Evolutionary conservation across 139 green algal genomes (phyloP).

Genomic region (Volvox africanus): DNA sequence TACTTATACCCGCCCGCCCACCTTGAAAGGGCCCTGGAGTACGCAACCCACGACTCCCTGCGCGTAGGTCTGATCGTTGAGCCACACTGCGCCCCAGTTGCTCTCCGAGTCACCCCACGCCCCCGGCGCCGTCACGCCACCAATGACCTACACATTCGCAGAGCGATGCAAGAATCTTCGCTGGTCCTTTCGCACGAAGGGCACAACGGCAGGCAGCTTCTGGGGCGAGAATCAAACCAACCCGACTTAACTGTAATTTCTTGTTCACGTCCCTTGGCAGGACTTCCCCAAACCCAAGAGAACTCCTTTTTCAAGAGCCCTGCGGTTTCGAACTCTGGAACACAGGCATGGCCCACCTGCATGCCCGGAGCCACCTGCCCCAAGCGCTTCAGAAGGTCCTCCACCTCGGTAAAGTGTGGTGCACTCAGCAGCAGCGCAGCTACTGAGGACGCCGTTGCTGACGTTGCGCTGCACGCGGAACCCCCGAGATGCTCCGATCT

Average conservation of each 20-base stretch:
- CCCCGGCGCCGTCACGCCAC: conserved; percentile 19
- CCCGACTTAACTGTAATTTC: too few relatives aligned
- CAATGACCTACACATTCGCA: conserved; percentile 20
- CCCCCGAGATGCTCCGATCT: too few relatives aligned
- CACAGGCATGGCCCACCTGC: conserved; percentile 5
- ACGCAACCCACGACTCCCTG: conserved; percentile 37
- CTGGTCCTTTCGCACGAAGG: too few relatives aligned
- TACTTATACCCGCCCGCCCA: background rate
- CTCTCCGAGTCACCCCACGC: conserved; percentile 37
- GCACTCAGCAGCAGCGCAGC: conserved; percentile 15
- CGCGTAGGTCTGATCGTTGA: conserved; percentile 22
- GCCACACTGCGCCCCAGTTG: conserved; percentile 21
- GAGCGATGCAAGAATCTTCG: too few relatives aligned
- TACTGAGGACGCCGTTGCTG: background rate
- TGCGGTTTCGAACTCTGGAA: too few relatives aligned
- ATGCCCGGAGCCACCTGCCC: conserved; percentile 8
- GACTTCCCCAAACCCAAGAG: too few relatives aligned
- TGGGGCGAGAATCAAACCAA: too few relatives aligned
- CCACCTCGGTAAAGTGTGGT: conserved; percentile 36
- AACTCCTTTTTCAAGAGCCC: too few relatives aligned
- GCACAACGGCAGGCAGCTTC: too few relatives aligned
- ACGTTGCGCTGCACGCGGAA: too few relatives aligned
- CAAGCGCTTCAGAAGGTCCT: conserved; percentile 38
- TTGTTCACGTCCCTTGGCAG: too few relatives aligned
- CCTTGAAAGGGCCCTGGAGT: conserved; percentile 24